Evolutionary conservation across 2,329 filamentous ascomycete species (phyloP).

Genomic region (Hymenoscyphus infarciens): DNA sequence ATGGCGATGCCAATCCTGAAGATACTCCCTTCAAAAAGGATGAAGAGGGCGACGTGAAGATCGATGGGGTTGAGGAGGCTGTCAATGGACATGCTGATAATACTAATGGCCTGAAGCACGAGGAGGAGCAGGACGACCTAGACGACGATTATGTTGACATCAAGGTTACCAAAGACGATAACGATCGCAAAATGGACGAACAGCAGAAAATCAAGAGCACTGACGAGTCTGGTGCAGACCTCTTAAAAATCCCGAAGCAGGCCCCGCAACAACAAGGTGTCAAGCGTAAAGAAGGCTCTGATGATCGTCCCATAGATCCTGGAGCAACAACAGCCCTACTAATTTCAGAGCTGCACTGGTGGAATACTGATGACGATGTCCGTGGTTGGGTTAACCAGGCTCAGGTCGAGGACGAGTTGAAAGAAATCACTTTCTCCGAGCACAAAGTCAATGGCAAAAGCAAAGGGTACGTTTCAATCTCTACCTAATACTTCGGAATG

Average conservation of each 20-base stretch:
- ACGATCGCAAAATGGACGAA: slow-evolving; percentile 31
- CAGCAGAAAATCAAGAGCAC: slow-evolving; percentile 43
- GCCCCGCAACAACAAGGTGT: slow-evolving; percentile 49
- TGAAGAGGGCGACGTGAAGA: slow-evolving; percentile 37
- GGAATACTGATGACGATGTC: slow-evolving; percentile 93
- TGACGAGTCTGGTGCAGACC: slow-evolving; percentile 36
- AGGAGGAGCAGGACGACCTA: slow-evolving; percentile 38
- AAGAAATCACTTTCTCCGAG: slow-evolving; percentile 94
- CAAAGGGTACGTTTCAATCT: slow-evolving; percentile 68
- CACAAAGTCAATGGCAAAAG: slow-evolving; percentile 99
- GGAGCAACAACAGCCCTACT: slow-evolving; percentile 68
- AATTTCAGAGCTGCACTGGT: slow-evolving; percentile 91
- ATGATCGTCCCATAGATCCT: slow-evolving; percentile 56
- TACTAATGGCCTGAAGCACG: slow-evolving; percentile 28
- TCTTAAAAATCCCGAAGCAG: slow-evolving; percentile 37
- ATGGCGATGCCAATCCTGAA: slow-evolving; percentile 55
- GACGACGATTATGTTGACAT: slow-evolving; percentile 42
- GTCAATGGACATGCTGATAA: slow-evolving; percentile 24
- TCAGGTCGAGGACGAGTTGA: slow-evolving; percentile 78
- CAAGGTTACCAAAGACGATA: slow-evolving; percentile 39
- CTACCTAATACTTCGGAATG: not conserved
- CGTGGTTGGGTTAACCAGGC: slow-evolving; percentile 79
- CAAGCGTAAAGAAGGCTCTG: slow-evolving; percentile 59
- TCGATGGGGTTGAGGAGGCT: slow-evolving; percentile 35
- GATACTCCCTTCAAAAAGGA: slow-evolving; percentile 38